These are phyloP conservation scores for Lecanosticta acicola DNA, from an alignment of 2,329 filamentous ascomycete species.

Conservation along the genomic window DNA sequence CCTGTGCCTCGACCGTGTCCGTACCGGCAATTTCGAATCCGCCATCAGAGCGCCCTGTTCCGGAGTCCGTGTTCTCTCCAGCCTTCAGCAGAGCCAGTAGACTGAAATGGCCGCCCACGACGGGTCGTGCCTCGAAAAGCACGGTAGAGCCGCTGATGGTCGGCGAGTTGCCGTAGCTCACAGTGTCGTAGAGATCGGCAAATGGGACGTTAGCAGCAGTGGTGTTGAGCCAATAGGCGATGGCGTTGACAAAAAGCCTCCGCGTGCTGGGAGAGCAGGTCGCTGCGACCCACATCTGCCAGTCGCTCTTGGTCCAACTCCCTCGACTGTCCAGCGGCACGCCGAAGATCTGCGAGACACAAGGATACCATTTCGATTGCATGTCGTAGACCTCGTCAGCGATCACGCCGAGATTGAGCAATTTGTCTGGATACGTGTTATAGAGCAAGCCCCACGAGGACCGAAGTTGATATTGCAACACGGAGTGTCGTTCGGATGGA, in stretches of 20 bases:
- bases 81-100: constrained; percentile 6
- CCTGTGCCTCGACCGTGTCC: background rate
- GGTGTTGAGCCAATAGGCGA: constrained; percentile 45
- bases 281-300: constrained; percentile 49
- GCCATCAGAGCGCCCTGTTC: background rate
- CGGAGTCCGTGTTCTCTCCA: constrained; percentile 1
- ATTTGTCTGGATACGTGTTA: constrained; percentile 29
- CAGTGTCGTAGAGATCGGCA: constrained; percentile 41
- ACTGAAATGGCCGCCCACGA: constrained; percentile 11
- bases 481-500: constrained; percentile 5
- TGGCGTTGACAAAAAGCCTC: constrained; percentile 41
- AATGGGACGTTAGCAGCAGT: constrained; percentile 45
- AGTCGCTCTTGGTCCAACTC: constrained; percentile 33
- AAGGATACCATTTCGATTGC: constrained; percentile 28
- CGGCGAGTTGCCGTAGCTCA: constrained; percentile 1
- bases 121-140: constrained; percentile 9
- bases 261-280: constrained; percentile 38
- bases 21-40: background rate
- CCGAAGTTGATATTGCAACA: constrained; percentile 9
- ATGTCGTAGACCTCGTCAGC: constrained; percentile 25
- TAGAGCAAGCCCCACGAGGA: constrained; percentile 23
- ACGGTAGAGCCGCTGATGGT: background rate
- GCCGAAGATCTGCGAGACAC: constrained; percentile 24
- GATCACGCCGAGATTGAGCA: constrained; percentile 22
- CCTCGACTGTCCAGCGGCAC: constrained; percentile 30